Conservation (phyloP, 768 basidiomycete genomes). For the Mycena metata region DNA sequence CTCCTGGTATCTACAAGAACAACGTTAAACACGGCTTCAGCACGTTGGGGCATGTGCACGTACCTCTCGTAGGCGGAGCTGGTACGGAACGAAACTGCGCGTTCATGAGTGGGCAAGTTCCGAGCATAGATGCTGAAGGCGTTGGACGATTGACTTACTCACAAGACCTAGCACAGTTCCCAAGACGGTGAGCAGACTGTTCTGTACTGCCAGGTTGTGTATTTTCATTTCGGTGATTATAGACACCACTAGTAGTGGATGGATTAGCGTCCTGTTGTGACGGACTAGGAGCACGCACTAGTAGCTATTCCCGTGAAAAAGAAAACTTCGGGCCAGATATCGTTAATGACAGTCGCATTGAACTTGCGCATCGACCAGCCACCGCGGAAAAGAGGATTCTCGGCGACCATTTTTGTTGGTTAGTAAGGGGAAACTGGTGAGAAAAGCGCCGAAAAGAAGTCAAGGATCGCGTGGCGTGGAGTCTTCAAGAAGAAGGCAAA, state of each 20-base stretch:
- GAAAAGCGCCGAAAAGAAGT: conserved; percentile 26
- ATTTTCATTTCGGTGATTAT: conserved; percentile 28
- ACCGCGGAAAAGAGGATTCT: conserved; percentile 48
- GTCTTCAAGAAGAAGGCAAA: conserved; percentile 25
- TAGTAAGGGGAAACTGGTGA: conserved; percentile 3
- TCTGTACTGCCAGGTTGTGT: conserved; percentile 28
- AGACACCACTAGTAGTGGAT: conserved; percentile 25
- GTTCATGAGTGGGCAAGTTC: no score
- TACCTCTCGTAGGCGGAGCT: conserved; percentile 79
- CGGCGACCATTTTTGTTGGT: conserved; percentile 41
- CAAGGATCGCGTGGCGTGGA: conserved; percentile 35
- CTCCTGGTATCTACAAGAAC: conserved; percentile 66
- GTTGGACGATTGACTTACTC: no score
- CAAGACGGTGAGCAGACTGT: conserved; percentile 70
- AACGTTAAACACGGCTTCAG: background rate
- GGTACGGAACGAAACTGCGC: conserved; percentile 79
- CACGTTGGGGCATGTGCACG: background rate
- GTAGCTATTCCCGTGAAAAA: conserved; percentile 74
- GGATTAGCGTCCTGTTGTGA: background rate
- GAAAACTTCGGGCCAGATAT: conserved; percentile 73
- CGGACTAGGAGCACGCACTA: conserved; percentile 53
- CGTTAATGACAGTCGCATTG: conserved; percentile 64
- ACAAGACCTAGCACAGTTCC: conserved; percentile 71
- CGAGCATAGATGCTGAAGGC: no score
- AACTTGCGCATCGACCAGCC: conserved; percentile 53